These are phyloP conservation scores for Fomitiporia mediterranea DNA, from an alignment of 1,284 basidiomycete genomes.

Conservation along the genomic window DNA sequence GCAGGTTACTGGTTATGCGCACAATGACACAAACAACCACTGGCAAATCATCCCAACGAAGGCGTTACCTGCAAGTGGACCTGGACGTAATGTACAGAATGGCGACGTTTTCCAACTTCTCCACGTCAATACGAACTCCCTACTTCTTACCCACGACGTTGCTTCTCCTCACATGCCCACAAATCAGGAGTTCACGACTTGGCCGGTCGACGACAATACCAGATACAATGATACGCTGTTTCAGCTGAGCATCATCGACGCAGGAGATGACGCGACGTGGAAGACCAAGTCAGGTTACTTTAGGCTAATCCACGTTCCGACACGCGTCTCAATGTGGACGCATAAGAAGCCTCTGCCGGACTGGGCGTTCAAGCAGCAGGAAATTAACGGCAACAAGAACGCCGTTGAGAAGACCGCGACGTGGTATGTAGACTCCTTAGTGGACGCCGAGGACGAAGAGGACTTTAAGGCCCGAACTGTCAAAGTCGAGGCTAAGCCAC, in stretches of 20 bases:
- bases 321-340: constrained; percentile 93
- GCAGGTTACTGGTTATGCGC: constrained; percentile 97
- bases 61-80: constrained; percentile 83
- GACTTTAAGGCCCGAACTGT: constrained; percentile 52
- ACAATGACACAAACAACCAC: constrained; percentile 90
- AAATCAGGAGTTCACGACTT: constrained; percentile 97
- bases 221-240: constrained; percentile 88
- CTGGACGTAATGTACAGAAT: constrained; percentile 85
- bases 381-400: constrained; percentile 98
- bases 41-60: constrained; percentile 97
- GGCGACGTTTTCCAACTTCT: constrained; percentile 86
- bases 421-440: constrained; percentile 88
- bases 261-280: constrained; percentile 73
- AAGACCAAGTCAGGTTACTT: constrained; percentile 92
- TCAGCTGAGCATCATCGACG: constrained; percentile 68
- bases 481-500: constrained; percentile 53
- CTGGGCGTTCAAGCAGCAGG: constrained; percentile 97
- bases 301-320: constrained; percentile 83
- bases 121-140: constrained; percentile 81
- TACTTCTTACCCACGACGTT: constrained; percentile 94
- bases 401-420: constrained; percentile 75
- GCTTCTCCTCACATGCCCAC: constrained; percentile 96
- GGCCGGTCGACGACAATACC: constrained; percentile 65
- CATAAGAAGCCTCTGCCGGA: constrained; percentile 83
- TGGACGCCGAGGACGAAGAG: constrained; percentile 61